Base-by-base conservation (phyloP, 768 basidiomycete species). In the Tulasnella sp. region DNA sequence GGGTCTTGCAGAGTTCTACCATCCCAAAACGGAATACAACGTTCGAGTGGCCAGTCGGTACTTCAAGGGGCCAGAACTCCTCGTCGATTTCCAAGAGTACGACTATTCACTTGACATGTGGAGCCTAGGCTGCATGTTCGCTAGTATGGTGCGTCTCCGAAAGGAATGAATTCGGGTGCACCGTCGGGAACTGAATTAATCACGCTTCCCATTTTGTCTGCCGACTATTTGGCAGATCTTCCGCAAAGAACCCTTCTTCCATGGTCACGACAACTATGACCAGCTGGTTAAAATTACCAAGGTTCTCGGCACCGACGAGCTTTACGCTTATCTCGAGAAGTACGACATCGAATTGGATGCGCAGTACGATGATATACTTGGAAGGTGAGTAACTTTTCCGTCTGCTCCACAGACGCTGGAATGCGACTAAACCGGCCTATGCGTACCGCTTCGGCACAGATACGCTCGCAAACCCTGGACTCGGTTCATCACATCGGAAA, bases 1-100 rank as follows among this genome's bases (percentile, higher is more conserved):
- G 91, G 91, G 91, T 40, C 82, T 92, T 74, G 91, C 90, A 42
- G 91, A 92, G 81, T 92, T 92, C 82, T 92, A 91, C 81, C 90
- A 91, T 79, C 88, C 90, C 1, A 86, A 86, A 68, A 89, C 88
- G 67, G 87, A 90, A 42, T 91, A 91, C 83, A 91, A 91, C 80
- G 89, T 91, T 76, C 87, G 91, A 38, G 91, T 91, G 29, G 90
- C 90, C 25, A 88, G 87, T 72, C 85, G 90, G 79, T 91, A 91
- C 82, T 92, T 90, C 85, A 91, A 92, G 81, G 90, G 89, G 8
- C 91, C 91, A 5, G 91, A 92, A 80, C 82, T 91, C 52, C 84
- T 91, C 67, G 90, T 91, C 77, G 89, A 90, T 78, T 91, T 88
- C 84, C 90, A 90, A 79, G 86, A 86, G 76, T 91, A 91, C 80